A percentile compares a stretch with the other conserved stretches of the same genome.
phyloP scores from a whole-genome alignment of 2,329 filamentous ascomycete species.

The Penicillium sp. region DNA sequence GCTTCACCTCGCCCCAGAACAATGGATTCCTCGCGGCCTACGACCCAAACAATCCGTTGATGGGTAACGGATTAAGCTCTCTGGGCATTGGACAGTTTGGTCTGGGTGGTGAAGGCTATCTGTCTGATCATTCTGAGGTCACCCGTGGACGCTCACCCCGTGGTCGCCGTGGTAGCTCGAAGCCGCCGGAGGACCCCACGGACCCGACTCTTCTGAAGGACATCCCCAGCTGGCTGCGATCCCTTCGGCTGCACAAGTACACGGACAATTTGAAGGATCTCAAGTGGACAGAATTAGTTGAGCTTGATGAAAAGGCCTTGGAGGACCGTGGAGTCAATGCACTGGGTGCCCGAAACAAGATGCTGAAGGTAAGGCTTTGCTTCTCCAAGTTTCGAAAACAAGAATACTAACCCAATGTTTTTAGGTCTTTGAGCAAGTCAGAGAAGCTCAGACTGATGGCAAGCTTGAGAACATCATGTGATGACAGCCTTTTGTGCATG shows the following conservation, averaged over 20 bases:
- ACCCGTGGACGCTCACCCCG: conserved; percentile 86
- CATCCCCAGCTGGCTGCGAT: conserved; percentile 93
- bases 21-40: conserved; percentile 93
- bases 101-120: conserved; percentile 74
- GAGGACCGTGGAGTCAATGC: conserved; percentile 94
- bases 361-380: conserved; percentile 73
- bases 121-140: conserved; percentile 93
- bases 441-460: conserved; percentile 73
- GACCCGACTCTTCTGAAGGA: conserved; percentile 88
- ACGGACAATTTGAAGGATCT: conserved; percentile 97
- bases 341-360: conserved; percentile 90
- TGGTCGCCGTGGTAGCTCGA: conserved; percentile 89
- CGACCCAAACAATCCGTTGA: conserved; percentile 67
- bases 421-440: conserved; percentile 91
- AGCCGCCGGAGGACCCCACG: conserved; percentile 96
- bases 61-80: conserved; percentile 70
- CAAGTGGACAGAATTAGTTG: conserved; percentile 90
- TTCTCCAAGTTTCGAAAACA: conserved; percentile 12
- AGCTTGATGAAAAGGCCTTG: conserved; percentile 88
- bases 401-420: conserved; percentile 21
- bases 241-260: conserved; percentile 94
- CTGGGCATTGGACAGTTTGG: conserved; percentile 73
- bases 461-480: conserved; percentile 54
- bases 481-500: conserved; percentile 15
- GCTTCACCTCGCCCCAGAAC: conserved; percentile 84